These are phyloP conservation scores for Penicillium cinerascens DNA, from an alignment of 495 filamentous ascomycete species.

Conservation along the genomic window DNA sequence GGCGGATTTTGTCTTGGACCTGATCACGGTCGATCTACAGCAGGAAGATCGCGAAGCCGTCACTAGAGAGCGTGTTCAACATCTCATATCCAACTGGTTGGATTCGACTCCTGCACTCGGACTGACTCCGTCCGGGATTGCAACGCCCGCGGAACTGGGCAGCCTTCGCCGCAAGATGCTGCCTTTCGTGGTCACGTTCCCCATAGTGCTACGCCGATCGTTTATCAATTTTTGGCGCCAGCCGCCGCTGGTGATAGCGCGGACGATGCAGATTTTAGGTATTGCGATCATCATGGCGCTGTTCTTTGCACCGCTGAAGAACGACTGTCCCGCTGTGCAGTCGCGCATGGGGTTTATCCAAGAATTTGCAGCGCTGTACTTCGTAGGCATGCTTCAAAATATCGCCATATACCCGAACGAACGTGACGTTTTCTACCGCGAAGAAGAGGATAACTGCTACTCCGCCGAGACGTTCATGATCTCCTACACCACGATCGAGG, in stretches of 20 bases:
- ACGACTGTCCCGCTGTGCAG: constrained; percentile 64
- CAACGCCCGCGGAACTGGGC: constrained; percentile 67
- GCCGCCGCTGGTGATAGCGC: constrained; percentile 58
- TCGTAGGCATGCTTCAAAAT: constrained; percentile 77
- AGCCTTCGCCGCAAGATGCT: constrained; percentile 58
- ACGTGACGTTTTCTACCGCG: constrained; percentile 66
- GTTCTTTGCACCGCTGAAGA: constrained; percentile 68
- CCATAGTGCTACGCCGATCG: constrained; percentile 59
- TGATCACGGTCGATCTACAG: constrained; percentile 71
- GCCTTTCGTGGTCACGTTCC: constrained; percentile 59
- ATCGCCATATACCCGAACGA: constrained; percentile 68
- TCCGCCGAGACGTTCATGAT: constrained; percentile 64
- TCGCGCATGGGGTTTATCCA: constrained; percentile 69
- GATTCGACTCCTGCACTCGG: constrained; percentile 19
- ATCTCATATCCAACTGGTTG: constrained; percentile 48
- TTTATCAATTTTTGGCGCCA: constrained; percentile 65
- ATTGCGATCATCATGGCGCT: constrained; percentile 62
- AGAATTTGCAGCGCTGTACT: constrained; percentile 66
- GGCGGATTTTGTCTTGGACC: constrained; percentile 71
- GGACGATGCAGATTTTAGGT: constrained; percentile 64
- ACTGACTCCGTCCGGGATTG: constrained; percentile 38
- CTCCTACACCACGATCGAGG: constrained; percentile 61
- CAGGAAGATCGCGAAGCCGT: constrained; percentile 53
- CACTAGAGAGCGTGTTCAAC: constrained; percentile 55
- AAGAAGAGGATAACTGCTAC: constrained; percentile 66